phyloP scores from a whole-genome alignment of 495 filamentous ascomycete genomes.

The Penicillium cinerascens region DNA sequence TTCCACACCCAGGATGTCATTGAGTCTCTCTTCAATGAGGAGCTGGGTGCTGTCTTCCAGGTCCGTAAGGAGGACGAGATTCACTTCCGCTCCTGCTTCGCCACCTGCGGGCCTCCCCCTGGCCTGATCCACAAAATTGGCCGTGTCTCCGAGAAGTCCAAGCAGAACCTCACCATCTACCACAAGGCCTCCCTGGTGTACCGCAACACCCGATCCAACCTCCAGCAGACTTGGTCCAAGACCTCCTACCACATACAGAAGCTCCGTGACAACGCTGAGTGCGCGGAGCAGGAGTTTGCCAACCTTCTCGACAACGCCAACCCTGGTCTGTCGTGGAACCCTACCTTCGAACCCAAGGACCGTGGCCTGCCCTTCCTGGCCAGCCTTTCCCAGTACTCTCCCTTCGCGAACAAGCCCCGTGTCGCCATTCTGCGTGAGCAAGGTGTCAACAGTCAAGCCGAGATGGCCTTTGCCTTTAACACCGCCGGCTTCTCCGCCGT shows the following conservation, averaged over 20 bases:
- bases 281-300: conserved; percentile 80
- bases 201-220: conserved; percentile 60
- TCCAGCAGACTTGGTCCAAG: conserved; percentile 85
- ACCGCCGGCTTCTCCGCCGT: conserved; percentile 85
- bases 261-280: conserved; percentile 81
- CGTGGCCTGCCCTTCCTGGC: conserved; percentile 66
- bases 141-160: conserved; percentile 60
- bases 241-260: conserved; percentile 92
- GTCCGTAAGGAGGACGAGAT: conserved; percentile 78
- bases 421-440: conserved; percentile 95
- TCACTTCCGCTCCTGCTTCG: conserved; percentile 85
- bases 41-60: conserved; percentile 97
- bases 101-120: conserved; percentile 81
- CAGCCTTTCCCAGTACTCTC: conserved; percentile 56
- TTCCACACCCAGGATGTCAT: conserved; percentile 60
- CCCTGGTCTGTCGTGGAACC: conserved; percentile 80
- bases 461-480: conserved; percentile 97
- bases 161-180: conserved; percentile 75
- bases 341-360: conserved; percentile 78
- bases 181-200: conserved; percentile 65
- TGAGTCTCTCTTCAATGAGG: conserved; percentile 87
- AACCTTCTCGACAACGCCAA: conserved; percentile 72
- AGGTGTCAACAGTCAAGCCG: conserved; percentile 90
- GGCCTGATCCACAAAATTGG: conserved; percentile 81
- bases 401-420: conserved; percentile 69